Evolutionary conservation across 495 filamentous ascomycete genomes (phyloP), one percentile per base, ranked within the genome.

Genomic region (Margaritispora aquatica): DNA sequence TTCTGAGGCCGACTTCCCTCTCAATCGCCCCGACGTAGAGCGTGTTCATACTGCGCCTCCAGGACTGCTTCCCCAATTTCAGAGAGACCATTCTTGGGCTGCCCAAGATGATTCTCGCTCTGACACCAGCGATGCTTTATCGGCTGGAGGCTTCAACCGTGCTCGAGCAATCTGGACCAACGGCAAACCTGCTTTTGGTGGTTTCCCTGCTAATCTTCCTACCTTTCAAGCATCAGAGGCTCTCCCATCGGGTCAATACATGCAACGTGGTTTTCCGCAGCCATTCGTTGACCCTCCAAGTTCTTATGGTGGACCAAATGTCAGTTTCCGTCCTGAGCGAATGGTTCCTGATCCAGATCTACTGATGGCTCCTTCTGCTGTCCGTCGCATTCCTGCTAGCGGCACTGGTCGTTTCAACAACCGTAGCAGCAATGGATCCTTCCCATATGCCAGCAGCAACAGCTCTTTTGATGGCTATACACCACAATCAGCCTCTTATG

Each of bases 61-160:
- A 51, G 75, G 77, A 5, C 69, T 69, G 60, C 83, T 79, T 58
- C 68, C 77, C 17, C 78, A 77, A 21, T 68, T 74, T 44, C 71
- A 77, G 20, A 78, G 84, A 44, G 80, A 84, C 47, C 78, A 83
- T 55, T 75, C 76, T 44, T 93, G 88, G 89, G 73, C 68, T 51
- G 62, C 73, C 51, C 80, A 82, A 60, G 88, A 92, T 41, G 89
- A 92, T 66, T 72, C 78, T 54, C 82, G 80, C 34, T 87, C 85
- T 38, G 77, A 84, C 46, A 83, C 83, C 55, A 80, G 82, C 44
- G 88, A 90, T 66, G 70, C 78, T 34, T 63, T 84, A 61, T 85
- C 85, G 57, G 71, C 79, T 51, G 80, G 74, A 44, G 81, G 76
- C 3, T 85, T 83, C 68, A 85, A 78, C 68, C 80, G 81, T 61